Percentiles rank a stretch among this genome's conserved stretches.
Conservation (phyloP, 2,329 filamentous ascomycete species). For the Nemania abortiva region DNA sequence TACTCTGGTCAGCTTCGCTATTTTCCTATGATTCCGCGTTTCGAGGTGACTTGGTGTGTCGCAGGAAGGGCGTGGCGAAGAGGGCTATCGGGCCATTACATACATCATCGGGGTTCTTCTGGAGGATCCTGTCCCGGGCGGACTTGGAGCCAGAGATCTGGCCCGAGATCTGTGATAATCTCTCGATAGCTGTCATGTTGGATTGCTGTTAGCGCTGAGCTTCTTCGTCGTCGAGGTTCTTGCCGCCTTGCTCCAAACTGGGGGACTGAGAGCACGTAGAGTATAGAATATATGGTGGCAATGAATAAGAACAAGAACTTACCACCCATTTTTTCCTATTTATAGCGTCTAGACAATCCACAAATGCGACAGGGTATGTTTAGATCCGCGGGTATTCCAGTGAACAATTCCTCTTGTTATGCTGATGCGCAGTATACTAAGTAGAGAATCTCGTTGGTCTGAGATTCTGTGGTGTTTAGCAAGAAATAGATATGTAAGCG, state of each 20-base stretch:
- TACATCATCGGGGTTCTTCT: slow-evolving; percentile 77
- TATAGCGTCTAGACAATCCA: slow-evolving; percentile 30
- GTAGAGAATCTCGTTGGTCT: slow-evolving; percentile 1
- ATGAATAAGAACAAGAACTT: slow-evolving; percentile 31
- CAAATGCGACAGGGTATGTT: slow-evolving; percentile 28
- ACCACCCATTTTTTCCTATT: slow-evolving; percentile 49
- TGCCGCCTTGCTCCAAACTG: slow-evolving; percentile 1
- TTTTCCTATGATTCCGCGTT: neutral
- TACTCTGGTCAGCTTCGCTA: slow-evolving; percentile 23
- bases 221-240: neutral
- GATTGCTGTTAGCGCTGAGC: slow-evolving; percentile 25
- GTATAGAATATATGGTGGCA: slow-evolving; percentile 10
- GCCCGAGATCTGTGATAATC: slow-evolving; percentile 70
- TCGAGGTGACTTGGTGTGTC: neutral
- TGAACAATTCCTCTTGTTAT: slow-evolving; percentile 1
- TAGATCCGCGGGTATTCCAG: slow-evolving; percentile 25
- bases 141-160: slow-evolving; percentile 66
- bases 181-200: slow-evolving; percentile 62
- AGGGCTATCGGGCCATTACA: slow-evolving; percentile 12
- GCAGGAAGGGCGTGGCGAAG: neutral
- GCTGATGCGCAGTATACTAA: neutral
- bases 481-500: slow-evolving; percentile 16
- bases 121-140: slow-evolving; percentile 67
- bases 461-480: slow-evolving; percentile 11
- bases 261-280: neutral